A percentile compares a stretch with the other conserved stretches of the same genome.
Conservation (phyloP, 768 basidiomycete genomes). For the Pleurotus cornucopiae region DNA sequence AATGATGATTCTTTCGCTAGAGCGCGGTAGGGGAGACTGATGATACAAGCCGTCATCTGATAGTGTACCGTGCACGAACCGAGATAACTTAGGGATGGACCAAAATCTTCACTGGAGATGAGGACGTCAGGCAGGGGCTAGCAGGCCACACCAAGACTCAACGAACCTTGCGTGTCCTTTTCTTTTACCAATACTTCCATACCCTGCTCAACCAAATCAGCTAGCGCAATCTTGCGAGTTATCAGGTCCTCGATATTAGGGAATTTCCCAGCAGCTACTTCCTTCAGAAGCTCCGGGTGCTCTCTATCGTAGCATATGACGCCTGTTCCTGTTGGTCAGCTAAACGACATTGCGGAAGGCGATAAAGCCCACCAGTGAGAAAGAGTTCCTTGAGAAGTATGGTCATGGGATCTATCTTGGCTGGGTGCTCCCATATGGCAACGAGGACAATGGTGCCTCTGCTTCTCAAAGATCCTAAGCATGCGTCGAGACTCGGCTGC, state of each 20-base stretch:
- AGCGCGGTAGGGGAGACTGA: too few species aligned
- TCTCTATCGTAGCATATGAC: slow-evolving; percentile 33
- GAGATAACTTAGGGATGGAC: slow-evolving; percentile 20
- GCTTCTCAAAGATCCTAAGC: slow-evolving; percentile 29
- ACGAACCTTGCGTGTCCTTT: slow-evolving; percentile 36
- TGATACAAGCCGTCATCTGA: too few species aligned
- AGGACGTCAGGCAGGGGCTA: neutral
- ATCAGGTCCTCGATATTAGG: slow-evolving; percentile 34
- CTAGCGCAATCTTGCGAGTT: slow-evolving; percentile 34
- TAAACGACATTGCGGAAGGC: neutral
- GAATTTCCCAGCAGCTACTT: slow-evolving; percentile 34
- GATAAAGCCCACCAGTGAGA: slow-evolving; percentile 26
- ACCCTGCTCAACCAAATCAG: slow-evolving; percentile 40
- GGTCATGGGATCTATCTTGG: slow-evolving; percentile 31
- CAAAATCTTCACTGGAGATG: slow-evolving; percentile 31
- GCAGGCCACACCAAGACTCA: neutral
- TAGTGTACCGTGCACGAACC: neutral
- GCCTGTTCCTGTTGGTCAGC: slow-evolving; percentile 16
- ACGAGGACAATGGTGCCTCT: slow-evolving; percentile 37
- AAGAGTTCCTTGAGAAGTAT: slow-evolving; percentile 32
- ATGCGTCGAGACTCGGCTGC: slow-evolving; percentile 31
- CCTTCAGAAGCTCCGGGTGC: slow-evolving; percentile 33
- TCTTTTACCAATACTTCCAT: slow-evolving; percentile 34
- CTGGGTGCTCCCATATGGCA: slow-evolving; percentile 35
- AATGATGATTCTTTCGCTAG: too few species aligned